These are phyloP conservation scores for Eucalyptus pauciflora DNA, from an alignment of 345 rosid genomes.

Conservation along the genomic window DNA sequence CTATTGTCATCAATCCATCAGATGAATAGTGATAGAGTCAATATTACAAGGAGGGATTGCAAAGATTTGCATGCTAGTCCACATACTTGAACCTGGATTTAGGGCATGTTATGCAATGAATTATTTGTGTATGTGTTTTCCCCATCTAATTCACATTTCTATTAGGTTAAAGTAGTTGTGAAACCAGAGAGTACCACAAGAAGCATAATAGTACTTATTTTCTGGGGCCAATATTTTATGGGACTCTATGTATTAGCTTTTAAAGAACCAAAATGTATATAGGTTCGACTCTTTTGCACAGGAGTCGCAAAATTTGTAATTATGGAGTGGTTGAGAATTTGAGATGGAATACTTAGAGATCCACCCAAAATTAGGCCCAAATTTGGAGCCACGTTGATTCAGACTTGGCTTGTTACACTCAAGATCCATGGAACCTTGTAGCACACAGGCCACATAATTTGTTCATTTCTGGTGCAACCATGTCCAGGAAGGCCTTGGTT, in stretches of 20 bases:
- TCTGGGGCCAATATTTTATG: neutral
- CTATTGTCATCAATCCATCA: neutral
- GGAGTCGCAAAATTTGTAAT: neutral
- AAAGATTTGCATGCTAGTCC: neutral
- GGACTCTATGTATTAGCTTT: neutral
- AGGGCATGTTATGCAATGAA: neutral
- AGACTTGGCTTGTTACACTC: neutral
- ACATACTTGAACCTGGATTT: neutral
- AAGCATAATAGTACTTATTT: neutral
- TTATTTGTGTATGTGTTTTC: neutral
- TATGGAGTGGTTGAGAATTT: neutral
- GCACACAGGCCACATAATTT: neutral
- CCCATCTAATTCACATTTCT: neutral
- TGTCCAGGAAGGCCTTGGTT: neutral
- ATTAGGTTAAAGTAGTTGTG: neutral
- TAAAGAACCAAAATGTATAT: neutral
- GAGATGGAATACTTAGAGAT: neutral
- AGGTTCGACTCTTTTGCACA: neutral
- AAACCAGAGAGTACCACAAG: neutral
- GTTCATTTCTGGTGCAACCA: neutral
- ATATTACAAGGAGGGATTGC: neutral
- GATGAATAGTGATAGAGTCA: neutral
- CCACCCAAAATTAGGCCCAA: neutral
- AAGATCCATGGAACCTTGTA: neutral
- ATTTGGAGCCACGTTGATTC: neutral